These are phyloP conservation scores for Crucibulum laeve DNA, from an alignment of 768 basidiomycete genomes.

Conservation along the genomic window DNA sequence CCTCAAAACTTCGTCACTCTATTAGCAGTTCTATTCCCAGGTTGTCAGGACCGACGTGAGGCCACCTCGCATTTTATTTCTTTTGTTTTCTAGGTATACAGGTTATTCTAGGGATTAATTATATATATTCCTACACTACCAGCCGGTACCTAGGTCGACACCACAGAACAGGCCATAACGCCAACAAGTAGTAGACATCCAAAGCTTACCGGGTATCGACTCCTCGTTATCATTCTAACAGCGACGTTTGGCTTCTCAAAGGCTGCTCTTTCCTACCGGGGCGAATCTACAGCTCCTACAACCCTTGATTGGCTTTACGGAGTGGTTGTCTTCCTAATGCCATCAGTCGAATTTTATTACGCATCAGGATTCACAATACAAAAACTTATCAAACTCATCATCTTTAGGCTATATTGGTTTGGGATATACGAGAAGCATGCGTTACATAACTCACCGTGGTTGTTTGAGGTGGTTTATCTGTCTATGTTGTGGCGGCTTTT, in stretches of 20 bases:
- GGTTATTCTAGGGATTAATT: too few relatives aligned
- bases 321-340: conserved; percentile 20
- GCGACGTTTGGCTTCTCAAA: conserved; percentile 20
- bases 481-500: neutral
- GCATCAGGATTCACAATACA: neutral
- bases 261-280: conserved; percentile 18
- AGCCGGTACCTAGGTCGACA: too few relatives aligned
- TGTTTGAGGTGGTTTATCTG: conserved; percentile 19
- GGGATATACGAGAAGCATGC: conserved; percentile 22
- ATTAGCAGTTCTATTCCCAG: too few relatives aligned
- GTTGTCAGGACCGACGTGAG: too few relatives aligned
- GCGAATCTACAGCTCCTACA: conserved; percentile 20
- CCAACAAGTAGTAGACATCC: conserved; percentile 8
- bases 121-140: too few relatives aligned
- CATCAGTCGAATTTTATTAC: conserved; percentile 8
- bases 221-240: conserved; percentile 16
- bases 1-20: too few relatives aligned
- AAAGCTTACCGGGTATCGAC: conserved; percentile 18
- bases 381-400: neutral
- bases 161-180: too few relatives aligned
- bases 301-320: conserved; percentile 24
- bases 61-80: too few relatives aligned
- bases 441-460: conserved; percentile 16
- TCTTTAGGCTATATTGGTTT: conserved; percentile 20
- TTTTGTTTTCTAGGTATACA: too few relatives aligned